phyloP scores from a whole-genome alignment of 148 eudicot species.

The Beta vulgaris region DNA sequence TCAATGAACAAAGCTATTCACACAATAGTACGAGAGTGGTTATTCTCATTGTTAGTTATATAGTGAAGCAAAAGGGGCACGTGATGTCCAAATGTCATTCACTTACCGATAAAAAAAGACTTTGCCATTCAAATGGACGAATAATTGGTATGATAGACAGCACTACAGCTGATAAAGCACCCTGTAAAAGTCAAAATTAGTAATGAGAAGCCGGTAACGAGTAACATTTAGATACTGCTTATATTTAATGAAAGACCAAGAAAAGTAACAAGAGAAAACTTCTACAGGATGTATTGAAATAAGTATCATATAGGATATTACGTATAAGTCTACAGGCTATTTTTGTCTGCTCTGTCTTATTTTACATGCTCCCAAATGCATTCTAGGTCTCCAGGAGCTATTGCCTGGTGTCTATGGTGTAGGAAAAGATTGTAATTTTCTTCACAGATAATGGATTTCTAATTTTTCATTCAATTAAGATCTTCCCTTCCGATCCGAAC shows the following conservation, averaged over 20 bases:
- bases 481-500: not conserved
- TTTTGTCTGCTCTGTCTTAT: not conserved
- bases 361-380: not conserved
- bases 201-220: constrained; percentile 11
- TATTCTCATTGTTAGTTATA: not conserved
- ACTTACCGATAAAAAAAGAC: constrained; percentile 90
- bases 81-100: not conserved
- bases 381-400: not conserved
- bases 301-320: not conserved
- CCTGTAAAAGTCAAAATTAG: constrained; percentile 48
- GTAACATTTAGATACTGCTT: not conserved
- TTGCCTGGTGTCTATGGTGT: not conserved
- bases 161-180: constrained; percentile 76
- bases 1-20: not conserved
- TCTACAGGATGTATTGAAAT: not conserved
- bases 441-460: not conserved
- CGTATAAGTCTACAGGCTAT: not conserved
- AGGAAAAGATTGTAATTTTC: not conserved
- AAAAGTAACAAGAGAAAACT: not conserved
- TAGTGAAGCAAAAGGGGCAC: not conserved
- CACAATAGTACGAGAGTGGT: not conserved
- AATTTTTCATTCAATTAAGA: not conserved
- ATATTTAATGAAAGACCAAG: not conserved
- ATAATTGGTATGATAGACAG: constrained; percentile 77
- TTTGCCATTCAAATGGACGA: constrained; percentile 98